Base-by-base conservation (phyloP, 805 yeast species). In the Kockiozyma suomiensis region DNA sequence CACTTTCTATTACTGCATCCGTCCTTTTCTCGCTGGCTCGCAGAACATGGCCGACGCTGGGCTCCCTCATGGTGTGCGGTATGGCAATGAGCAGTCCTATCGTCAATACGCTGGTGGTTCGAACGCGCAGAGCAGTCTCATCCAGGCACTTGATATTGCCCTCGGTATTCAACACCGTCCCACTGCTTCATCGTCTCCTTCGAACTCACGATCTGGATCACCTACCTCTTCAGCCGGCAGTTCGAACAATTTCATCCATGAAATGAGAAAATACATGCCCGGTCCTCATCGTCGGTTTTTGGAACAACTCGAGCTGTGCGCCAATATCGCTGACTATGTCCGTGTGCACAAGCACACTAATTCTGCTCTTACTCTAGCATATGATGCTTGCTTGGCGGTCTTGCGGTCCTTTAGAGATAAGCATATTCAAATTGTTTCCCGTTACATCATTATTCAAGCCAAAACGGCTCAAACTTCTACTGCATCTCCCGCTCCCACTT, bases 11-110 rank as follows among this genome's bases (percentile, higher is more conserved):
- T 88, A 82, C 76, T 82, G 93, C 61, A 81, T 92, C 48, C 81
- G 98, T 70, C 97, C 97, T 0, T 92, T 82, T 68, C 76, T 93
- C 65, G 97, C 97, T 0, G 98, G 97, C 1, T 93, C 97, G 96
- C 85, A 85, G 70, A 89, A 89, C 70, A 92, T 93, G 97, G 83
- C 82, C 26, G 90, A 84, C 57, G 91, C 86, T 1, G 97, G 97
- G 0, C 78, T 92, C 59, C 85, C 85, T 13, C 74, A 85, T 59
- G 98, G 97, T 0, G 86, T 92, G 1, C 76, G 79, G 50, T 92
- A 92, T 70, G 26, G 78, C 81, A 55, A 90, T 85, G 69, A 70
- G 72, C 1, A 21, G 21, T 26, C 13, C 6, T 67, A 65, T 46
- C 54, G 70, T 1, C 68, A 67, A 21, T 67, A 67, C 50, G 58